Evolutionary conservation across 2,329 filamentous ascomycete genomes (phyloP).

Genomic region (Cercospora janseana): DNA sequence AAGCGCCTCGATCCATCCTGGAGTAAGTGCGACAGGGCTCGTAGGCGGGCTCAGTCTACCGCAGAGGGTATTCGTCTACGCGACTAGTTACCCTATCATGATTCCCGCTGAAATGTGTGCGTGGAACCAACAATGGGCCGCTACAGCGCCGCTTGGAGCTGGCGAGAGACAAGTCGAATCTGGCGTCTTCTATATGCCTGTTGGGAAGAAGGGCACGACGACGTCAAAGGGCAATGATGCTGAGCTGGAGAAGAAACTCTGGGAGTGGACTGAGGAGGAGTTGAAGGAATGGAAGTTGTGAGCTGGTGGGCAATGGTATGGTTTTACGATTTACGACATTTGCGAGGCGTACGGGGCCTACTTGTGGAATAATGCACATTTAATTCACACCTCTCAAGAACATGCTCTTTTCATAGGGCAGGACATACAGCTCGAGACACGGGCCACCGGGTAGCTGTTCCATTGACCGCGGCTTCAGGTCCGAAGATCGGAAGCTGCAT

Average conservation of each 20-base stretch:
- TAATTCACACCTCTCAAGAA: too few relatives aligned
- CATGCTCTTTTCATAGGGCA: too few relatives aligned
- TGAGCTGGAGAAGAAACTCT: conserved; percentile 33
- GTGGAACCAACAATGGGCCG: conserved; percentile 47
- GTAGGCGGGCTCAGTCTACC: conserved; percentile 24
- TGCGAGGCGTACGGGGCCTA: too few relatives aligned
- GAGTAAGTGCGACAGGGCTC: conserved; percentile 50
- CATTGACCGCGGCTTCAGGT: neutral
- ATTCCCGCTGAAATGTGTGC: conserved; percentile 36
- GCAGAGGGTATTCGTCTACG: conserved; percentile 19
- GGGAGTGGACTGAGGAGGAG: conserved; percentile 39
- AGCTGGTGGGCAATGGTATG: neutral
- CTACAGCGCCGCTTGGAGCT: conserved; percentile 40
- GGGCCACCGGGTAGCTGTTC: neutral
- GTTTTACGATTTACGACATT: too few relatives aligned
- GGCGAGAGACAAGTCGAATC: conserved; percentile 17
- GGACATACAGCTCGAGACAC: too few relatives aligned
- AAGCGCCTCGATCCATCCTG: conserved; percentile 49
- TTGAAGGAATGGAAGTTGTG: conserved; percentile 18
- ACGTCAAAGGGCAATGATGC: conserved; percentile 29
- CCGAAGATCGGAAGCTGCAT: too few relatives aligned
- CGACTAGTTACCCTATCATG: conserved; percentile 18
- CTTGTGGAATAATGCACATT: too few relatives aligned
- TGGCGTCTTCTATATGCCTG: conserved; percentile 44
- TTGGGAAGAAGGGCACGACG: conserved; percentile 34